Base-by-base conservation (phyloP, 164 flowering plant genomes). In the Warburgia ugandensis region DNA sequence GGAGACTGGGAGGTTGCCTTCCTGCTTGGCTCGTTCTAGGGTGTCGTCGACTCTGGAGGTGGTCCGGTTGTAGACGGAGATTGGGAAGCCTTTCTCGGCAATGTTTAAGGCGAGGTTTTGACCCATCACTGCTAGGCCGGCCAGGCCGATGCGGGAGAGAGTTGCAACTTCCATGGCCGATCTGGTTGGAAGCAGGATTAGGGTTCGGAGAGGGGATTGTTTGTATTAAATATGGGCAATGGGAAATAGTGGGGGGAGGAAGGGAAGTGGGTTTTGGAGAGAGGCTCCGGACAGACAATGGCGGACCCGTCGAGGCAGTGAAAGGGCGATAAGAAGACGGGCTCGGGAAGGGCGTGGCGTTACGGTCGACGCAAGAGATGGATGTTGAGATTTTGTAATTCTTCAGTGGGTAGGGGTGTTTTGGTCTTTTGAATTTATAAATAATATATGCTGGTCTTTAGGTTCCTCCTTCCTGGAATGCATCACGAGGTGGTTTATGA, bases 51-150 rank as follows among this genome's bases (percentile, higher is more conserved):
- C 72, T 17, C 65, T 69, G 50, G 77, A 72, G 21, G 65, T 17
- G 22, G 82, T 70, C 5, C 81, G 66, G 29, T 77, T 74, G 67
- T 74, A 77, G 57, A 77, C 77, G 40, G 78, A n/a, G 68, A 70
- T 70, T 6, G 75, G 73, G 59, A 67, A 70, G 36, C 73, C 73
- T 39, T 64, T 67, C 35, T 70, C 74, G 48, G 74, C 77, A 33
- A 73, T 70, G 68, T 70, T 73, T n/a, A 70, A 59, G 62, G 78
- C 78, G 3, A 73, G 60, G 65, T 73, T 71, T 42, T 73, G 81
- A 28, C 79, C 81, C 81, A 77, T 77, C 4, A 77, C 79, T 7
- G 82, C 82, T 2, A 77, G 65, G 4, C 79, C 79, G 0, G 77
- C 82, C 1, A 77, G 68, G 10, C 82, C 77, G 30, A 77, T 77